phyloP scores from a whole-genome alignment of 140 eudicot species.

The Bidens hawaiensis region DNA sequence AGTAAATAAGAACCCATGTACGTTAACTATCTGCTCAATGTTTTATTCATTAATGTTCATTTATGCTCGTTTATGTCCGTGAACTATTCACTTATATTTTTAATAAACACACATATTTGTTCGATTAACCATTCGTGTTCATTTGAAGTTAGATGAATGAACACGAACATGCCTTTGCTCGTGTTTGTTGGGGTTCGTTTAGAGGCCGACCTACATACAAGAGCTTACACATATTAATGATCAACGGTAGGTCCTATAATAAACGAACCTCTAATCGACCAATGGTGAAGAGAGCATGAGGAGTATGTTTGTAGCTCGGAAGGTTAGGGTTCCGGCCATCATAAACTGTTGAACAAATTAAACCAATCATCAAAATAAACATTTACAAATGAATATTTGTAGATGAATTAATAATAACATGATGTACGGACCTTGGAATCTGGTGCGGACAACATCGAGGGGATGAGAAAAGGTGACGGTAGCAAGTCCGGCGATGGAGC shows the following conservation, averaged over 20 bases:
- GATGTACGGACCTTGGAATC: slow-evolving; percentile 63
- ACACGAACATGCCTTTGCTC: no score
- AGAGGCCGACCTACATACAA: background rate
- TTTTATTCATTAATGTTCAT: no score
- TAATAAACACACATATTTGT: no score
- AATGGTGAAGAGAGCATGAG: slow-evolving; percentile 92
- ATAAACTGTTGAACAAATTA: slow-evolving; percentile 40
- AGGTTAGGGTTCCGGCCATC: slow-evolving; percentile 81
- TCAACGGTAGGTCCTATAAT: background rate
- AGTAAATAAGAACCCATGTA: no score
- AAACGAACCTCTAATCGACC: slow-evolving; percentile 73
- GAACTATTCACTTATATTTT: no score
- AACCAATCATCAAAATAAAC: background rate
- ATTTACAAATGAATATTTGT: background rate
- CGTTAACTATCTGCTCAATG: no score
- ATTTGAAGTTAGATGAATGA: no score
- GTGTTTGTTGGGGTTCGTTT: no score
- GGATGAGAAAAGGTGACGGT: slow-evolving; percentile 89
- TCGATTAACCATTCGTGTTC: no score
- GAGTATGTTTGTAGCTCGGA: slow-evolving; percentile 73
- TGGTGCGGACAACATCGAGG: slow-evolving; percentile 94
- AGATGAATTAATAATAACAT: background rate
- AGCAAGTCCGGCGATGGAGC: slow-evolving; percentile 91
- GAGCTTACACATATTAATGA: background rate
- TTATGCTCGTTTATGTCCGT: no score